Base-by-base conservation (phyloP, 306 rosid species). In the Vigna nakashimae region DNA sequence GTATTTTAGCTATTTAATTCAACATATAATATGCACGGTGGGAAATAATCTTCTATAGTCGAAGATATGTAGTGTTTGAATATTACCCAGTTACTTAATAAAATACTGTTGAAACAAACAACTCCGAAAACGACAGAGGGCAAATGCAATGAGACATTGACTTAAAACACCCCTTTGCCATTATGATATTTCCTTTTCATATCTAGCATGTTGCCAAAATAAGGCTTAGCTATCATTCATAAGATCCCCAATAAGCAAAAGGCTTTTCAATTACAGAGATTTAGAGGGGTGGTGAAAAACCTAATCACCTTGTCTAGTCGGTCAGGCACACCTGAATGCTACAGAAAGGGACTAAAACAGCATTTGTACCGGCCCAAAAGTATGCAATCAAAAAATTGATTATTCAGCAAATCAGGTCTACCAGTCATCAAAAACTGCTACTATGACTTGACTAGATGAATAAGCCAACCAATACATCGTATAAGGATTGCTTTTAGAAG, bases 271-370 rank as follows among this genome's bases (percentile, higher is more conserved):
- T 48, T 42, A 13, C 72, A 30, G 79, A 52, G 80, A 78, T 79
- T 30, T 73, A 76, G 84, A 74, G 85, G 81, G 52, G 81, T 83
- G 82, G 81, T 67, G 46, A 75, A 84, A 82, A 65, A 50, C 55
- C 24, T 76, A 65, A 66, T 68, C 88, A 17, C 84, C 69, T 55
- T 82, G 80, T 82, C 53, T 57, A 75, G 53, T 69, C 56, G 73
- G 53, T 69, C 56, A 72, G 70, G 77, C 78, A 84, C 71, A 81
- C 62, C 56, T 48, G 56, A 75, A 77, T 79, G 74, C 80, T 50
- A 50, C 65, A 71, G 84, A 86, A 79, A 79, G 84, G 71, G 89
- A 87, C 81, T 60, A 85, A 64, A 58, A 82, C 82, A 75, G 73
- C 40, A 64, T 74, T 49, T 43, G 65, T 74, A 76, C 65, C 74